Base-by-base conservation (phyloP, 2,329 filamentous ascomycete species). In the Ceratocystis destructans region DNA sequence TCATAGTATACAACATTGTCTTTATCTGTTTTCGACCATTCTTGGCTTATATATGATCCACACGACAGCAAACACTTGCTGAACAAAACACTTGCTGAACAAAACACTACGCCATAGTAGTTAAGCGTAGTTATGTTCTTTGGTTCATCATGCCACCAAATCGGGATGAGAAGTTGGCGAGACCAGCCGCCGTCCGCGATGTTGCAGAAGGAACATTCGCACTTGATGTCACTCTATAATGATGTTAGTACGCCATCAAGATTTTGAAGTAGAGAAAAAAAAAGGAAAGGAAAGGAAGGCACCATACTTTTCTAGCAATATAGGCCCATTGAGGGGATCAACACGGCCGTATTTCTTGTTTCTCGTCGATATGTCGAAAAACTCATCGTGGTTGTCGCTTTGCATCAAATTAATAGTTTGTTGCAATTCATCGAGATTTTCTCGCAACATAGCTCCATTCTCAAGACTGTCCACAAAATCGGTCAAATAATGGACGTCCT, bases 321-420 rank as follows among this genome's bases (percentile, higher is more conserved):
- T 80, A 0, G 92, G 90, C 0, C 93, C 94, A 73, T 95, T 95
- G 74, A 95, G 80, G 64, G 90, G 88, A 76, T 97, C 90, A 44
- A 99, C 95, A 65, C 90, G 87, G 17, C 91, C 89, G 73, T 96
- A 99, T 74, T 96, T 95, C 77, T 89, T 92, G 76, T 96, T 96
- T 64, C 91, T 81, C 15, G 87, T 89, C 4, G 87, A 88, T 62
- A 94, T 87, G 73, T 99, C 94, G 74, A 94, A 99, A 75, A 96
- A 99, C 75, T 97, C 93, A 70, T 97, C 92, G n/a, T 90, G 85
- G 71, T 96, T 96, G 50, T 96, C 90, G 1, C 83, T 84, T 72
- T 89, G 86, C 82, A 99, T 88, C 31, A 99, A 80, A 68, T 88
- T 85, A 61, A 96, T 87, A 1, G 94, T 97, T 78, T 99, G 94